These are phyloP conservation scores for Stellera chamaejasme DNA, from an alignment of 345 rosid genomes.

Conservation along the genomic window DNA sequence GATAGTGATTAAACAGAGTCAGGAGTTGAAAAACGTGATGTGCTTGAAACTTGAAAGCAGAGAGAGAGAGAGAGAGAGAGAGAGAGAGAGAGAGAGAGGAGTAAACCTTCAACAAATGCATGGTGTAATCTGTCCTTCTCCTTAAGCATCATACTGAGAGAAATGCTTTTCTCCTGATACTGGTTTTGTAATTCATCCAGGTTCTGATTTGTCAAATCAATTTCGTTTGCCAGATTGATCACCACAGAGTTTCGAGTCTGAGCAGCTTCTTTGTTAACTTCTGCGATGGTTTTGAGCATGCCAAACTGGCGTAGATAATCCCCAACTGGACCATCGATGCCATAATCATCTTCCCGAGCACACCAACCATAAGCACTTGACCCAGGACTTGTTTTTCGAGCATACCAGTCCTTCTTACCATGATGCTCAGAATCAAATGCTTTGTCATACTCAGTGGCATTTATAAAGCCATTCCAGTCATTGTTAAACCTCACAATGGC, in stretches of 20 bases:
- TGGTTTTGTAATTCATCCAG: conserved; percentile 40
- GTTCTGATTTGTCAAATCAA: conserved; percentile 58
- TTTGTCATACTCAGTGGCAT: conserved; percentile 57
- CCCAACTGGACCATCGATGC: conserved; percentile 55
- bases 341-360: conserved; percentile 65
- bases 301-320: conserved; percentile 57
- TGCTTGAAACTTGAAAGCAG: conserved; percentile 6
- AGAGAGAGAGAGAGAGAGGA: conserved; percentile 7
- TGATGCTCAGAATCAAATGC: conserved; percentile 37
- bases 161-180: conserved; percentile 51
- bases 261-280: conserved; percentile 36
- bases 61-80: conserved; percentile 6
- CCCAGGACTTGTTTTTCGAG: conserved; percentile 22
- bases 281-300: conserved; percentile 43
- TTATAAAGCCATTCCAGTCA: conserved; percentile 57
- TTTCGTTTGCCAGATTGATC: conserved; percentile 38
- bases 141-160: conserved; percentile 53
- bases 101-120: conserved; percentile 62
- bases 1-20: conserved; percentile 15
- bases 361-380: conserved; percentile 59
- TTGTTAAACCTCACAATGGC: conserved; percentile 49
- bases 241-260: conserved; percentile 35
- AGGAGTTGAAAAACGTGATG: no score
- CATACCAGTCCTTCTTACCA: conserved; percentile 53
- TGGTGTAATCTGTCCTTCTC: conserved; percentile 58